Conservation (phyloP, 139 green algal genomes). For the Helicosporidium sp. region DNA sequence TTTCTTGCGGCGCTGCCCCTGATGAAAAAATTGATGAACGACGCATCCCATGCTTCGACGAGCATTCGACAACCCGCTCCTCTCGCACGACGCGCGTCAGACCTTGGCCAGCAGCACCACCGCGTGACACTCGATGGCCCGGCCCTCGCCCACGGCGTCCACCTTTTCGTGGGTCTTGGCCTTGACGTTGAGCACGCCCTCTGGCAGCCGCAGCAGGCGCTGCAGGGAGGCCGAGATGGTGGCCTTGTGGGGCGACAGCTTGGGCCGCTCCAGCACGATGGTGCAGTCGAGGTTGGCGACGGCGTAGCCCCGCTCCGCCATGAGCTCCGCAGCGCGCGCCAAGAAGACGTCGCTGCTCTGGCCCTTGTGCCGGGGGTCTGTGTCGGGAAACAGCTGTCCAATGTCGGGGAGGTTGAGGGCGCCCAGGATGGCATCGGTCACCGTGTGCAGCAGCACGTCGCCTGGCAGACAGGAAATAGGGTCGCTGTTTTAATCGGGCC, state of each 20-base stretch:
- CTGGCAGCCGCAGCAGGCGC: slow-evolving; percentile 45
- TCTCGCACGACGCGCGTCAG: too few relatives aligned
- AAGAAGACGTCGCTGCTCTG: slow-evolving; percentile 75
- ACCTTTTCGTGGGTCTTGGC: slow-evolving; percentile 99
- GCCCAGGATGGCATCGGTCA: slow-evolving; percentile 83
- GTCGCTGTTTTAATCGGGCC: too few relatives aligned
- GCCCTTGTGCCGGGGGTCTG: slow-evolving; percentile 92
- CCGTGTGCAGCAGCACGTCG: slow-evolving; percentile 84
- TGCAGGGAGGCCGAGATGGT: slow-evolving; percentile 64
- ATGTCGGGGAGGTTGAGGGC: slow-evolving; percentile 91
- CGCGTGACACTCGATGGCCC: slow-evolving; percentile 81
- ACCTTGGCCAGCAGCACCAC: slow-evolving; percentile 88
- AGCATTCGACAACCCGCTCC: too few relatives aligned
- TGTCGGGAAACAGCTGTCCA: slow-evolving; percentile 96
- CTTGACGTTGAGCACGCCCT: slow-evolving; percentile 80
- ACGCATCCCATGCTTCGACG: too few relatives aligned
- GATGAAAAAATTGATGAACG: too few relatives aligned
- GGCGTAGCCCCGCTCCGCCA: slow-evolving; percentile 19
- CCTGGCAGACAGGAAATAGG: slow-evolving; percentile 44
- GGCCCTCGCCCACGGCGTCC: slow-evolving; percentile 89
- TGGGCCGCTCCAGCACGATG: slow-evolving; percentile 89
- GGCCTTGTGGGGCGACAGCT: slow-evolving; percentile 91
- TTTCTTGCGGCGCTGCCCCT: too few relatives aligned
- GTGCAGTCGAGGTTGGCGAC: slow-evolving; percentile 92
- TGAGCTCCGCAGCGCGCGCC: slow-evolving; percentile 34